Evolutionary conservation across 2,329 filamentous ascomycete genomes (phyloP), one percentile per base, ranked within the genome.

Genomic region (Fusarium concolor): DNA sequence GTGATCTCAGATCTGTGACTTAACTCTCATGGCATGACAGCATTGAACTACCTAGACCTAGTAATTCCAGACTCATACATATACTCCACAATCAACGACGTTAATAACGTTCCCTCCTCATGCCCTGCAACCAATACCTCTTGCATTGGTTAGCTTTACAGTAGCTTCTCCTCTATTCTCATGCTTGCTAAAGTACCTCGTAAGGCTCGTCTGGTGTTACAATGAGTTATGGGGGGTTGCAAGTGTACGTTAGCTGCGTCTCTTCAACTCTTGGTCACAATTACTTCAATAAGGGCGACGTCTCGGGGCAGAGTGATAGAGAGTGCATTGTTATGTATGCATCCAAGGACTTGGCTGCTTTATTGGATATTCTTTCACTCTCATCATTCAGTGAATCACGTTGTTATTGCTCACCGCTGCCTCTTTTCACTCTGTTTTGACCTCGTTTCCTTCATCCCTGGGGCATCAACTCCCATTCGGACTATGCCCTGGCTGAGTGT

Each of bases 381-480:
- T 45, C 47, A 37, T 26, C 42, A n/a, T 38, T 67, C 24, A 42
- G 38, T 63, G 63, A 67, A 57, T 65, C 47, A 57, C 55, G 42
- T 55, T 68, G 49, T 59, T 37, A 6, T 57, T 62, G 29, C 60
- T 68, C 64, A 68, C 65, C 64, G 64, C 65, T 42, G 58, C 53
- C 53, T 35, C 47, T 47, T 22, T 56, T 41, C 15, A 61, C 33
- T 29, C 26, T 39, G 26, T 50, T 44, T 60, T 44, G 54, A 45
- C 43, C 35, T 52, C 31, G 43, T 45, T 26, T 50, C 52, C 49
- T 43, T 31, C 26, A 45, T 39, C 55, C 41, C 37, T 14, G 17
- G 50, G 42, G 35, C 45, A 60, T 58, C 64, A 47, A 37, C 44
- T 51, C 45, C 29, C 20, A 37, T 43, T 44, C 37, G 28, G 52